Percentiles rank a stretch among this genome's conserved stretches.
Evolutionary conservation across 768 basidiomycete genomes (phyloP).

Genomic region (Crepidotus variabilis): DNA sequence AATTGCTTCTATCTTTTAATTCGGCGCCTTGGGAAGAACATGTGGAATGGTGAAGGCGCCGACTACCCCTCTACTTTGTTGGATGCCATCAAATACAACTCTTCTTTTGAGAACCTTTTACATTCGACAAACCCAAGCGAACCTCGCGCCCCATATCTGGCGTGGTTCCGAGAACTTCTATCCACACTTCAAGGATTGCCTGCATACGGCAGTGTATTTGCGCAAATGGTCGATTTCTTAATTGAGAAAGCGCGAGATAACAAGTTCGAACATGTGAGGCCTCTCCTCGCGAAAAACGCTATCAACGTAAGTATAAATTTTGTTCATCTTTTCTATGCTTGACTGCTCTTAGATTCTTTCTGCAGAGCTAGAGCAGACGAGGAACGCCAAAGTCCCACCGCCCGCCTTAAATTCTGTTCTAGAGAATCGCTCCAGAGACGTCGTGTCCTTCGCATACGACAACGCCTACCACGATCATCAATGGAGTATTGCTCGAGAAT

Average conservation of each 20-base stretch:
- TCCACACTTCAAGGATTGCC: constrained; percentile 46
- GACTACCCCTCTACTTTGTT: constrained; percentile 79
- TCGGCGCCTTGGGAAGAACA: constrained; percentile 44
- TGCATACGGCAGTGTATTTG: constrained; percentile 63
- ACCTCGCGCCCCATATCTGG: constrained; percentile 45
- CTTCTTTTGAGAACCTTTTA: constrained; percentile 45
- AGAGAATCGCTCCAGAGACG: constrained; percentile 34
- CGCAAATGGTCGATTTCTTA: constrained; percentile 67
- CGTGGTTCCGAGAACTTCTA: constrained; percentile 66
- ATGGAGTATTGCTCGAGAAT: constrained; percentile 32
- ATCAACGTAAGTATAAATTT: constrained; percentile 50
- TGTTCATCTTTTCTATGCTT: background rate
- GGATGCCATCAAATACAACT: constrained; percentile 81
- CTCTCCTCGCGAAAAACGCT: constrained; percentile 56
- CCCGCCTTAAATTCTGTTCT: constrained; percentile 15
- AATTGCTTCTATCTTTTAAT: constrained; percentile 58
- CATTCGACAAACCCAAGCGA: constrained; percentile 26
- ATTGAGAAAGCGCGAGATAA: constrained; percentile 82
- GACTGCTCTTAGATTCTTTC: constrained; percentile 23
- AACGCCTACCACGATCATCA: constrained; percentile 25
- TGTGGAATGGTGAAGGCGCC: constrained; percentile 70
- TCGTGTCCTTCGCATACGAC: constrained; percentile 36
- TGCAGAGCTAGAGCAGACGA: constrained; percentile 21
- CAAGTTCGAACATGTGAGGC: constrained; percentile 56
- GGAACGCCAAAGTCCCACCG: background rate